These are phyloP conservation scores for Capronia americana DNA, from an alignment of 2,329 filamentous ascomycete species.

Conservation along the genomic window DNA sequence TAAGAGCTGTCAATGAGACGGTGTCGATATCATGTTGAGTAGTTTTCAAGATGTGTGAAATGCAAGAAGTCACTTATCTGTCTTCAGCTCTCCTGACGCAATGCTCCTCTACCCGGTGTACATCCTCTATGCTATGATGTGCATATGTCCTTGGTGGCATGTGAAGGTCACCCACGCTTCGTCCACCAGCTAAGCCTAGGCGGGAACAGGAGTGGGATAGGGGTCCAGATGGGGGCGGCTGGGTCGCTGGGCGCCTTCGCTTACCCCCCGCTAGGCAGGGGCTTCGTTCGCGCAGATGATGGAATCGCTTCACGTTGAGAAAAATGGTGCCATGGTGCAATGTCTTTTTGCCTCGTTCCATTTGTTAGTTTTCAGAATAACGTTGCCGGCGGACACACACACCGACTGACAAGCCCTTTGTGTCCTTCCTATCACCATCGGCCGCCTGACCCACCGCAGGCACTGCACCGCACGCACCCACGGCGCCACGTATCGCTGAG, in stretches of 20 bases:
- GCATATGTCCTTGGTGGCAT: background rate
- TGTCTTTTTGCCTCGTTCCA: background rate
- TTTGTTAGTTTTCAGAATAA: slow-evolving; percentile 9
- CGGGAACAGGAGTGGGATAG: background rate
- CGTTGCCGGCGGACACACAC: slow-evolving; percentile 8
- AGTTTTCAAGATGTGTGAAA: too few species aligned
- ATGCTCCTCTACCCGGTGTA: background rate
- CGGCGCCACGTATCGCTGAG: slow-evolving; percentile 11
- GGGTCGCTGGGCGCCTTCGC: background rate
- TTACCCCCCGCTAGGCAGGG: background rate
- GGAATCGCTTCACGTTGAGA: slow-evolving; percentile 13
- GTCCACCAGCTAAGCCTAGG: background rate
- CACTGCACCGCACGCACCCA: background rate
- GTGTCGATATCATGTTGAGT: background rate
- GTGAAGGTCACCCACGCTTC: background rate
- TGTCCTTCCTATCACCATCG: slow-evolving; percentile 5
- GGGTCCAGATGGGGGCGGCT: background rate
- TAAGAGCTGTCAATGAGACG: background rate
- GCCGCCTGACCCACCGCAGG: background rate
- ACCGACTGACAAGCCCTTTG: background rate
- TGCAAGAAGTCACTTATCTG: background rate
- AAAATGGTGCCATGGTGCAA: slow-evolving; percentile 11
- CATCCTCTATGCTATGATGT: background rate
- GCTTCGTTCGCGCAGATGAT: slow-evolving; percentile 2
- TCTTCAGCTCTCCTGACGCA: background rate